Evolutionary conservation across 2,329 filamentous ascomycete genomes (phyloP), one percentile per base, ranked within the genome.

Genomic region (Leptographium flavum): DNA sequence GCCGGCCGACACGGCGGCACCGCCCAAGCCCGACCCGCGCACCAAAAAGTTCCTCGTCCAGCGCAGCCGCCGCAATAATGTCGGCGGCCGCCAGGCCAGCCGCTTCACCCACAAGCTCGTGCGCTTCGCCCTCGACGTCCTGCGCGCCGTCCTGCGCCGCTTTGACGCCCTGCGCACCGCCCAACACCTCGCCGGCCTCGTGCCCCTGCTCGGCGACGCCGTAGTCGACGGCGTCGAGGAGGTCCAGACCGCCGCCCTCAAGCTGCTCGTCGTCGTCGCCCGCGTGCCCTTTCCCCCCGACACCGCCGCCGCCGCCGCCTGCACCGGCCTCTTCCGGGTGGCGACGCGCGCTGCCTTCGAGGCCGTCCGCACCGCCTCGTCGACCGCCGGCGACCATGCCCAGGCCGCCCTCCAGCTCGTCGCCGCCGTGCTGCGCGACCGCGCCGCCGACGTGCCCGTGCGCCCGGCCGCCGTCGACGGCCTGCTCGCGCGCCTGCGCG

Each of bases 341-440:
- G 92, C 93, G 46, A 74, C 87, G 49, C 82, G 82, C 42, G 88
- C 96, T 62, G 88, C 88, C 5, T 80, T 86, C 31, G 87, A 83
- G 10, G 17, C 39, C 11, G 15, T 38, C 57, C 73, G 82, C 47
- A 77, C 75, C 50, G 82, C 86, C 0, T 73, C 81, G 0, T 84
- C 79, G 14, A 94, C 85, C 4, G 83, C 83, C 33, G 83, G 82
- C 1, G 90, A 96, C 49, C 71, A 90, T 19, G 77, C 87, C 0
- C 92, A 96, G 61, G 83, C 87, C 25, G 84, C 87, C 1, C 66
- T 98, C 52, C 96, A 96, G 60, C 70, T 98, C 49, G 71, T 96
- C 38, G 83, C 87, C 0, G 80, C 87, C 9, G 77, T 95, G 47
- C 71, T 98, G 7, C 79, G 87, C 39, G 88, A 96, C 57, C 75